Conservation (phyloP, 805 yeast genomes). For the Teunomyces lycoperdinae region DNA sequence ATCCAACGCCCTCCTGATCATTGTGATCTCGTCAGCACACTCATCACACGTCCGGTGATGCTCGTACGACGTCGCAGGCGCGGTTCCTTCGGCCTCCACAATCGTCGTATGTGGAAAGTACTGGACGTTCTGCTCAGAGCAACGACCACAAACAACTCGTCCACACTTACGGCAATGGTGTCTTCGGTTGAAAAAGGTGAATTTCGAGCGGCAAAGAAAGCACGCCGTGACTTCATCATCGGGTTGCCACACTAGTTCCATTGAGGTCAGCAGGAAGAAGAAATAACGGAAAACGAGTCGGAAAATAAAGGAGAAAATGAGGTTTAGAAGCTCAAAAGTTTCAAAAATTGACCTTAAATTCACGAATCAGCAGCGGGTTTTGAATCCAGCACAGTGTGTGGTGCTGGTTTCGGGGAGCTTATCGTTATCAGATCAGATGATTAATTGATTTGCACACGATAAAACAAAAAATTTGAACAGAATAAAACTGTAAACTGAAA, state of each 20-base stretch:
- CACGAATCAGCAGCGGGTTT: not conserved
- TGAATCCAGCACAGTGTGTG: not conserved
- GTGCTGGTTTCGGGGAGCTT: not conserved
- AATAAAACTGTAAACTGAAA: not conserved
- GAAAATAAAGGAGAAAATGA: not conserved
- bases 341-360: too few relatives aligned
- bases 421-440: not conserved
- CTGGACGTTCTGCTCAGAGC: slow-evolving; percentile 52
- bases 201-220: slow-evolving; percentile 49
- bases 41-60: slow-evolving; percentile 70
- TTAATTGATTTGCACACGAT: not conserved
- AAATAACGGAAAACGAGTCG: not conserved
- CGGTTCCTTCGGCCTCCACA: slow-evolving; percentile 13
- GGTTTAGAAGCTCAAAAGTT: not conserved
- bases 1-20: slow-evolving; percentile 18
- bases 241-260: slow-evolving; percentile 57
- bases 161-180: slow-evolving; percentile 89
- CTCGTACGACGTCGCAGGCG: slow-evolving; percentile 11
- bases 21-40: slow-evolving; percentile 55
- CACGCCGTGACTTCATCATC: slow-evolving; percentile 57
- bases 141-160: slow-evolving; percentile 66
- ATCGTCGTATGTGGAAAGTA: slow-evolving; percentile 19
- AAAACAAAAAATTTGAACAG: not conserved
- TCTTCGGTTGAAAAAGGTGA: slow-evolving; percentile 63
- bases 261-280: not conserved